Percentiles rank a stretch among this genome's conserved stretches.
Conservation (phyloP, 78 protist species). For the Dictyostelium intermedium region DNA sequence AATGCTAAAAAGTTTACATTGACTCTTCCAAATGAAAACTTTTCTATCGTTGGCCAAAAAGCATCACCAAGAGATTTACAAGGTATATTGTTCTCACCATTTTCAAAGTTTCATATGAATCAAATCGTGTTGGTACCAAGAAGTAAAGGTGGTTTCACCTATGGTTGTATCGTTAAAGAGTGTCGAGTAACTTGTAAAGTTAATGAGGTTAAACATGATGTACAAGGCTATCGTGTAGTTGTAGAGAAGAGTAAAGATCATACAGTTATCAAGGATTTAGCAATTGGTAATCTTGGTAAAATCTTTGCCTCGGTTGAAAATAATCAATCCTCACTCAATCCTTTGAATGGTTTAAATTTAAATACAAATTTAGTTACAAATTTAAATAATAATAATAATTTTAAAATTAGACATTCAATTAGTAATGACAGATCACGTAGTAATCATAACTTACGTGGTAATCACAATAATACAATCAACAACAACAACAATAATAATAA, state of each 20-base stretch:
- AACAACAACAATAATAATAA: no score
- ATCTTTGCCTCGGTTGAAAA: conserved; percentile 14
- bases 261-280: conserved; percentile 54
- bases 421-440: not conserved
- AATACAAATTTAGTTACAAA: not conserved
- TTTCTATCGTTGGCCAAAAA: conserved; percentile 27
- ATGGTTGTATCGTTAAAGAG: conserved; percentile 75
- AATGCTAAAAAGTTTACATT: not conserved
- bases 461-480: no score
- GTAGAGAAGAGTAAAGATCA: conserved; percentile 52
- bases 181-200: conserved; percentile 72
- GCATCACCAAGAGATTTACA: conserved; percentile 70
- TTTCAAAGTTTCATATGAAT: conserved; percentile 38
- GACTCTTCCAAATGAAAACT: not conserved
- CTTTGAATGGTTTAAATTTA: not conserved
- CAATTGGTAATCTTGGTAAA: conserved; percentile 64
- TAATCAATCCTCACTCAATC: not conserved
- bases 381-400: not conserved
- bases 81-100: conserved; percentile 62
- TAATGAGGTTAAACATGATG: conserved; percentile 60
- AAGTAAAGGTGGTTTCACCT: conserved; percentile 82
- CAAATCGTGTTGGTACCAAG: conserved; percentile 76
- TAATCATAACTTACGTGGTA: not conserved
- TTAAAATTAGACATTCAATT: not conserved
- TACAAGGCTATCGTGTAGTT: conserved; percentile 55